A percentile compares a stretch with the other conserved stretches of the same genome.
phyloP scores from a whole-genome alignment of 2,329 filamentous ascomycete genomes.

The Aureobasidium sp. region DNA sequence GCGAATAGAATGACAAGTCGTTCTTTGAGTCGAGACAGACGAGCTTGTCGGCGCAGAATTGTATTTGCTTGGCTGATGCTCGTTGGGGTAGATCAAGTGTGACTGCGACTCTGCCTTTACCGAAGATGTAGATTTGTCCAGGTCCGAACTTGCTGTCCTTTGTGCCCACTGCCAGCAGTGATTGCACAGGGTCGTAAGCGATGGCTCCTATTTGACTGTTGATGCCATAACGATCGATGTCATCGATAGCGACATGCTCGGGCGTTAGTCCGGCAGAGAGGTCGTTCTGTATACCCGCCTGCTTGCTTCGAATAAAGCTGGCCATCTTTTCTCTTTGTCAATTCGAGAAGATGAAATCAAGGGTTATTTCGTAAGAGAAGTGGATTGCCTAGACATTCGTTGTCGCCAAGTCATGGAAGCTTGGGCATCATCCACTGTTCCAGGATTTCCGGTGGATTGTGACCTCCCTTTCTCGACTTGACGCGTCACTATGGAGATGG shows the following conservation, averaged over 20 bases:
- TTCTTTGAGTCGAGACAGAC: conserved; percentile 78
- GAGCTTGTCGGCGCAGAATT: conserved; percentile 80
- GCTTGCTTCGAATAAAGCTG: conserved; percentile 81
- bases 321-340: conserved; percentile 51
- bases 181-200: conserved; percentile 89
- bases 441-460: background rate
- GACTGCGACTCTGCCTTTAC: conserved; percentile 69
- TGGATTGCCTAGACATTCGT: background rate
- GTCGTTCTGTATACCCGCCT: conserved; percentile 86
- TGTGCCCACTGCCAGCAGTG: conserved; percentile 84
- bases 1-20: conserved; percentile 75
- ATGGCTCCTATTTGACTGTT: conserved; percentile 59
- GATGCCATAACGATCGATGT: conserved; percentile 72
- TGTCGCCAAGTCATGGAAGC: conserved; percentile 5
- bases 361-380: background rate
- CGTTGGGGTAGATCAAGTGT: conserved; percentile 61
- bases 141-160: conserved; percentile 76
- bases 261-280: conserved; percentile 72
- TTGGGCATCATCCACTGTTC: background rate
- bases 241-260: conserved; percentile 72
- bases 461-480: background rate
- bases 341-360: background rate
- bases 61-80: conserved; percentile 65
- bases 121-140: conserved; percentile 83
- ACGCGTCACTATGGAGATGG: background rate